These are phyloP conservation scores for Leishmania mexicana DNA, from an alignment of 208 protist species.

Conservation along the genomic window DNA sequence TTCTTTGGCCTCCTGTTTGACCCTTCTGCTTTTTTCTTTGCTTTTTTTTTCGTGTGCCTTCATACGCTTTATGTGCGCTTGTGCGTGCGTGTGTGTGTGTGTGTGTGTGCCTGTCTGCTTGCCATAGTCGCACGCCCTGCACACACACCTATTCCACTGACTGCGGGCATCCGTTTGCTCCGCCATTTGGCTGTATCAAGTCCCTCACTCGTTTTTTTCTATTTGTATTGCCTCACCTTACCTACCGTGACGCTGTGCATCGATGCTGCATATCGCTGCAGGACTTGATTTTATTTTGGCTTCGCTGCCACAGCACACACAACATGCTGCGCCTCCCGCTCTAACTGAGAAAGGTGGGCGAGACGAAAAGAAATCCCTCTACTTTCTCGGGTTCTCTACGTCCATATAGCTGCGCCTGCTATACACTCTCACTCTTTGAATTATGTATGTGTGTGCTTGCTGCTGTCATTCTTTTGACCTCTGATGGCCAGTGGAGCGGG, in stretches of 20 bases:
- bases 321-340: not conserved
- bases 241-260: not conserved
- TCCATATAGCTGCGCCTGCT: not conserved
- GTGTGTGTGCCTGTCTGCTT: not conserved
- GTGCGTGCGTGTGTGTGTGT: not conserved
- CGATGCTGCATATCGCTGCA: not conserved
- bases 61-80: not conserved
- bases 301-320: not conserved
- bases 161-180: not conserved
- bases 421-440: too few relatives aligned
- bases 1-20: too few relatives aligned
- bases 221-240: not conserved
- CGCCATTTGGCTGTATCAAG: not conserved
- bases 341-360: not conserved
- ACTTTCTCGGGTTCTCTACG: not conserved
- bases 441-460: not conserved
- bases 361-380: not conserved
- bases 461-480: not conserved
- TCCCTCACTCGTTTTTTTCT: not conserved
- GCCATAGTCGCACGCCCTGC: too few relatives aligned
- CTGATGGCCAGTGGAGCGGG: not conserved
- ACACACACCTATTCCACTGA: not conserved
- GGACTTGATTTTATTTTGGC: not conserved
- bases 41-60: not conserved
- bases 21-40: not conserved